Base-by-base conservation (phyloP, 176 grass and related monocot species). In the Hordeum marinum region DNA sequence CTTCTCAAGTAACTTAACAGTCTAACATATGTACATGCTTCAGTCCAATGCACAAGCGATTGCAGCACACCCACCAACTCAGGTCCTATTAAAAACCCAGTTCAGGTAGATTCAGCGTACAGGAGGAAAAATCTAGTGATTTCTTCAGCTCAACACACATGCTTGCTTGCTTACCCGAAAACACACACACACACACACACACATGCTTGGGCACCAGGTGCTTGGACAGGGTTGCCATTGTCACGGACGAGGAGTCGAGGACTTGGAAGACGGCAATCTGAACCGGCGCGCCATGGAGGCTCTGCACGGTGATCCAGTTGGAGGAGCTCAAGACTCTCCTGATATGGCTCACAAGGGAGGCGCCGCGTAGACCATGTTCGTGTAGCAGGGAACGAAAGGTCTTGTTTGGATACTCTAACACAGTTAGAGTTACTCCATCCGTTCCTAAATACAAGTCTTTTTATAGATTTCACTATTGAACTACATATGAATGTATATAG, bases 291-390 rank as follows among this genome's bases (percentile, higher is more conserved):
- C 48, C 39, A 13, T 89, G 87, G 76, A 60, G 77, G 69, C 60
- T 76, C 25, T 89, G 77, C 62, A 89, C 77, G 46, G 45, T 89
- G 69, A 76, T 46, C 4, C 77, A 85, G 1, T 82, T 85, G 77
- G 87, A 89, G 77, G 77, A 89, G 82, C 4, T 85, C 48, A 89
- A 85, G 77, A 62, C 72, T 0, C 77, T 89, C 37, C 83, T 83
- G n/a, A 77, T 89, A 15, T 89, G 88, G 88, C 52, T 89, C 62
- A 85, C 77, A 4, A 46, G 52, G 8, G 78, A 81, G 71, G 63
- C 70, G 39, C 77, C n/a, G n/a, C n/a, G n/a, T n/a, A 89, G 83
- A 85, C 77, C 70, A 81, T 82, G 1, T 89, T 89, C 39, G 77
- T 89, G 76, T 77, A 81, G 62, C 87, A 89, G 50, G 83, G 82